Base-by-base conservation (phyloP, 169 alveolate species). In the Hammondia hammondi region DNA sequence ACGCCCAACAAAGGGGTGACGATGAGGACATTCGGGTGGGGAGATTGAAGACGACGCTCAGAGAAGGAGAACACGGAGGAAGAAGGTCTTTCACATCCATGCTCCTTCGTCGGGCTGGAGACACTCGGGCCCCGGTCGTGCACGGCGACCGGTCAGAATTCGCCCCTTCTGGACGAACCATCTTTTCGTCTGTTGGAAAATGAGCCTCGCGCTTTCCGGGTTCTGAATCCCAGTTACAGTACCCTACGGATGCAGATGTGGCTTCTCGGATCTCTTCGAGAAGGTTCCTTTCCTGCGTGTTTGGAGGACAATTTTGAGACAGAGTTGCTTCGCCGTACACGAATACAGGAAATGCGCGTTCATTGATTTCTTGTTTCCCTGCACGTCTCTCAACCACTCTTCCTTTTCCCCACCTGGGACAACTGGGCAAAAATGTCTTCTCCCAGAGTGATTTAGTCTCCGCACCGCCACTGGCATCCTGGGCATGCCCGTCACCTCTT, bases 61-160 rank as follows among this genome's bases (percentile, higher is more conserved):
- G 87, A 77, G 87, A 77, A 6, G 87, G 87, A 77, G 87, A 77
- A 32, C 87, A 39, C 19, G 87, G 87, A 77, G 87, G 87, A 32
- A 77, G 87, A 37, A 77, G 48, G 12, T 32, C 48, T 14, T 32
- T 77, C 61, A 52, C 61, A 52, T 14, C 24, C 77, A 67, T 7
- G 77, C 77, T 67, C 35, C 77, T 67, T 17, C 32, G 77, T 27
- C 77, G 9, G 61, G 61, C 61, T 52, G 61, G 61, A 52, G 61
- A 14, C 77, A 17, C 24, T 67, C n/a, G 27, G 4, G 48, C 87
- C 48, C 7, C 48, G 87, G 21, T 46, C 32, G 48, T 17, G 32
- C 43, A 17, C 19, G 48, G 24, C 17, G 48, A 77, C 7, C 6
- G 87, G 48, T 39, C 43, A 32, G 32, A 77, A 12, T 5, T 46